Conservation (phyloP, 345 rosid species). For the Eucalyptus guilfoylei region DNA sequence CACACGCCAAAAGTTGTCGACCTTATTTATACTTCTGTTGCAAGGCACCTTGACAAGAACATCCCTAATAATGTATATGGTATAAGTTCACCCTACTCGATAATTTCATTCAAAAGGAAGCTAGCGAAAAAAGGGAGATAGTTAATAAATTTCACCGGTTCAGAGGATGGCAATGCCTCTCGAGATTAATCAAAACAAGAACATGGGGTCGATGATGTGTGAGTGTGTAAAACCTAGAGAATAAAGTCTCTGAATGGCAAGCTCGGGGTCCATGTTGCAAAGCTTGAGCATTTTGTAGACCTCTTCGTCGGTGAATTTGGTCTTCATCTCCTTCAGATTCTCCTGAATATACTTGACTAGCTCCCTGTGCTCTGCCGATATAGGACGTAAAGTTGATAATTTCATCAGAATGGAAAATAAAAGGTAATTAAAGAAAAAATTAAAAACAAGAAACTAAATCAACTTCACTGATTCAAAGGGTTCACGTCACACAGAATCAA, state of each 20-base stretch:
- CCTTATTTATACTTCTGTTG: background rate
- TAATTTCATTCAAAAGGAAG: background rate
- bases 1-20: background rate
- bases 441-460: background rate
- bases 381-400: background rate
- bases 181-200: background rate
- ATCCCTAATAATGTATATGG: background rate
- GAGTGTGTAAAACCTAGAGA: background rate
- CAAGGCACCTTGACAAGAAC: background rate
- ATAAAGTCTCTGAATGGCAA: background rate
- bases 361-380: background rate
- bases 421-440: background rate
- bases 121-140: background rate
- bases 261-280: background rate
- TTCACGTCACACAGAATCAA: background rate
- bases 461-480: background rate
- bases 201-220: background rate
- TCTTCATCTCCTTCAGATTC: background rate
- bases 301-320: background rate
- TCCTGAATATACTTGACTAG: background rate
- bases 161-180: background rate
- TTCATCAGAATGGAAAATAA: background rate
- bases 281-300: background rate
- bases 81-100: background rate
- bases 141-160: background rate